Conservation (phyloP, 2,329 filamentous ascomycete genomes). For the Penicillium digitatum region DNA sequence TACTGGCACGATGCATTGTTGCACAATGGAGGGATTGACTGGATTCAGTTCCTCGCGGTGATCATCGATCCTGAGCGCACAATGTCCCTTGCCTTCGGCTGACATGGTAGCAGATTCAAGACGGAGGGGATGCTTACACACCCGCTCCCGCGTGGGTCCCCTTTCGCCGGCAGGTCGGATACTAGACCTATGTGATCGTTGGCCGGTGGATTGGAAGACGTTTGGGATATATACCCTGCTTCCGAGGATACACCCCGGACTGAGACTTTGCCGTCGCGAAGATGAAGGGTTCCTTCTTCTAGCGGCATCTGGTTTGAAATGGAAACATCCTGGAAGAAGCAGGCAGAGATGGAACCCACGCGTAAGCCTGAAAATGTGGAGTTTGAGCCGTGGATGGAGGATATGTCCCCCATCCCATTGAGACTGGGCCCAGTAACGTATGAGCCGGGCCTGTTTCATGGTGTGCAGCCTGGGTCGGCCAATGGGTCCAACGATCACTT, state of each 20-base stretch:
- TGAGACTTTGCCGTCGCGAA: constrained; percentile 12
- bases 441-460: neutral
- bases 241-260: constrained; percentile 13
- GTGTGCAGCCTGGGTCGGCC: neutral
- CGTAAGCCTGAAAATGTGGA: neutral
- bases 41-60: constrained; percentile 10
- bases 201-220: constrained; percentile 13
- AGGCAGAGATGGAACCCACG: neutral
- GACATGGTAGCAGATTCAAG: constrained; percentile 8
- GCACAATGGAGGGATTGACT: constrained; percentile 13
- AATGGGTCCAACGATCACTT: neutral
- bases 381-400: neutral
- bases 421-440: neutral
- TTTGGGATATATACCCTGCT: constrained; percentile 11
- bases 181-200: constrained; percentile 1
- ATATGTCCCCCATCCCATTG: neutral
- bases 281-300: constrained; percentile 3
- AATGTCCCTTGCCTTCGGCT: neutral
- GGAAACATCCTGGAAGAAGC: neutral
- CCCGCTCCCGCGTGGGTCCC: constrained; percentile 10
- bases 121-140: constrained; percentile 12
- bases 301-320: neutral
- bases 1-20: constrained; percentile 16
- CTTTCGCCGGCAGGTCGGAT: constrained; percentile 5
- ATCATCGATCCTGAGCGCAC: neutral